Percentiles rank a stretch among this genome's conserved stretches.
These are phyloP conservation scores for Suillus ampliporus DNA, from an alignment of 768 basidiomycete genomes.

Conservation along the genomic window DNA sequence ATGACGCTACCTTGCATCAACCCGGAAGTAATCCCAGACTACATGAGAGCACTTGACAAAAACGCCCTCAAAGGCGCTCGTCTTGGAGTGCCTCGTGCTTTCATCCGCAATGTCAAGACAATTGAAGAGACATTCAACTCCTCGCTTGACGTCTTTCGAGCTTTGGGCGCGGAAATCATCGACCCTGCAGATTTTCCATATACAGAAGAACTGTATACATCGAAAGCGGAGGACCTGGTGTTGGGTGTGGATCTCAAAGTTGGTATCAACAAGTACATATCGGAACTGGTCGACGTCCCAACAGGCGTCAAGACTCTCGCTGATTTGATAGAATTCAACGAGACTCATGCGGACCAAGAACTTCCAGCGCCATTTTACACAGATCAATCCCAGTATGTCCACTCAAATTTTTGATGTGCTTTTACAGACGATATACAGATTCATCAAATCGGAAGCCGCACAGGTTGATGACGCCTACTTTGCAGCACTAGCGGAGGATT, in stretches of 20 bases:
- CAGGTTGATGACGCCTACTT: conserved; percentile 37
- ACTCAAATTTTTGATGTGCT: neutral
- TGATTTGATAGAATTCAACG: conserved; percentile 60
- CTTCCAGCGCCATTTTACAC: conserved; percentile 34
- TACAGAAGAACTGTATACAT: conserved; percentile 41
- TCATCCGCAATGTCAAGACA: too few species aligned
- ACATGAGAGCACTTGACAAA: too few species aligned
- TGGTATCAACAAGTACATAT: too few species aligned
- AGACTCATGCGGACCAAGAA: conserved; percentile 53
- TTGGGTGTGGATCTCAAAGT: too few species aligned
- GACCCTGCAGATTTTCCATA: conserved; percentile 67
- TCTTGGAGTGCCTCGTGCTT: too few species aligned
- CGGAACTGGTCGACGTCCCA: conserved; percentile 42
- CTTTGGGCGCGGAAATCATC: conserved; percentile 26
- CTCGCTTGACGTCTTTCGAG: too few species aligned
- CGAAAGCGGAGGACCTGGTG: conserved; percentile 24
- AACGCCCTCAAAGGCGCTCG: too few species aligned
- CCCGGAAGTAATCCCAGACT: too few species aligned
- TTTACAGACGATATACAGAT: too few species aligned
- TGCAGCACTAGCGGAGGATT: conserved; percentile 48
- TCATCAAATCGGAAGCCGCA: too few species aligned
- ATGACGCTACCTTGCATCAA: too few species aligned
- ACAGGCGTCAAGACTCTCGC: conserved; percentile 60
- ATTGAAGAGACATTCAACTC: too few species aligned
- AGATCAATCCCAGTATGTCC: conserved; percentile 23